Conservation (phyloP, 2,329 filamentous ascomycete species). For the Colletotrichum falcatum region DNA sequence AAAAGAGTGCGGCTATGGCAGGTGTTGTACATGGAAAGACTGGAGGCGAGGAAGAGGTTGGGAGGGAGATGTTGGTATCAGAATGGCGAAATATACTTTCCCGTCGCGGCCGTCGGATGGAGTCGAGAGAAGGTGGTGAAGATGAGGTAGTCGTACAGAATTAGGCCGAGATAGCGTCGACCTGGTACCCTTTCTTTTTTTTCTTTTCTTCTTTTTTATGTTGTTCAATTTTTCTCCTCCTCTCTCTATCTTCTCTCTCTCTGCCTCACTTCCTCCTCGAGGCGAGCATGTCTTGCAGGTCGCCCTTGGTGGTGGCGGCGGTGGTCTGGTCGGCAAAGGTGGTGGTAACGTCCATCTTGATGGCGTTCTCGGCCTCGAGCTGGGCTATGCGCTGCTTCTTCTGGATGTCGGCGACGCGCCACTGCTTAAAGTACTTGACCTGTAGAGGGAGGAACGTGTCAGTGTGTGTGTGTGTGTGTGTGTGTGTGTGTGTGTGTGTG, state of each 20-base stretch:
- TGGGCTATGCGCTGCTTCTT: constrained; percentile 83
- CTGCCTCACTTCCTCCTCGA: constrained; percentile 30
- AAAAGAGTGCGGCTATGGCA: background rate
- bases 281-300: constrained; percentile 56
- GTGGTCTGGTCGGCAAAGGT: constrained; percentile 47
- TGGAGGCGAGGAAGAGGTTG: background rate
- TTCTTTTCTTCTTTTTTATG: background rate
- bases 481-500: too few species aligned
- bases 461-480: background rate
- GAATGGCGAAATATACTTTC: background rate
- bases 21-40: constrained; percentile 28
- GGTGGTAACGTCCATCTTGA: constrained; percentile 63
- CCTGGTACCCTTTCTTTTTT: background rate
- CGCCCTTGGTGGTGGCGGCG: constrained; percentile 48
- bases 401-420: constrained; percentile 90
- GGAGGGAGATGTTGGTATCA: constrained; percentile 24
- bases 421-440: constrained; percentile 98
- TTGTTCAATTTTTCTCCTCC: constrained; percentile 42
- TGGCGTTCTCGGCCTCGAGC: constrained; percentile 79
- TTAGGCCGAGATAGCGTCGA: background rate
- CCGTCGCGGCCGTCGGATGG: too few species aligned
- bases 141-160: background rate
- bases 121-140: background rate
- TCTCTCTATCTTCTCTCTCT: constrained; percentile 16
- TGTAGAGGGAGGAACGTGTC: constrained; percentile 49